Evolutionary conservation across 129 eudicot genomes (phyloP).

Genomic region (Centrapalus pauciflorus): DNA sequence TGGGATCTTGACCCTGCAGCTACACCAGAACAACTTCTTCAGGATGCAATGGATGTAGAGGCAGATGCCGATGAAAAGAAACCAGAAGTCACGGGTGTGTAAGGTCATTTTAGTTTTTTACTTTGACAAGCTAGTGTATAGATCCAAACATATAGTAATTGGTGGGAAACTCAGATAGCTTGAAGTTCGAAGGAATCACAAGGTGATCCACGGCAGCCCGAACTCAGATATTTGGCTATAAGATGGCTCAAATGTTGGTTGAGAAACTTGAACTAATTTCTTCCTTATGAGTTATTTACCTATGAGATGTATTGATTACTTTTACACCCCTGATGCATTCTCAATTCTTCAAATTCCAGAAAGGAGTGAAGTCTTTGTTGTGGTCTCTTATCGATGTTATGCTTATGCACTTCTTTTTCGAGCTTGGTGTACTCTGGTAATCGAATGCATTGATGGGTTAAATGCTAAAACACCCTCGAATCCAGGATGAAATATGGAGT

Average conservation of each 20-base stretch:
- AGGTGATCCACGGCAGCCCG: slow-evolving; percentile 37
- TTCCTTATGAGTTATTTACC: slow-evolving; percentile 24
- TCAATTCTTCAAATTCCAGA: neutral
- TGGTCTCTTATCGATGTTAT: neutral
- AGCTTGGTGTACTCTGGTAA: neutral
- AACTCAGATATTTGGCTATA: slow-evolving; percentile 42
- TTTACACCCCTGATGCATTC: slow-evolving; percentile 17
- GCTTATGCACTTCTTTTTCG: neutral
- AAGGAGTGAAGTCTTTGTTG: neutral
- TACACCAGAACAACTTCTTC: slow-evolving; percentile 81
- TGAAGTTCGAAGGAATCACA: slow-evolving; percentile 50
- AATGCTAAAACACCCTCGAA: neutral
- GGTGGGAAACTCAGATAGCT: slow-evolving; percentile 34
- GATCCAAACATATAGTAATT: slow-evolving; percentile 22
- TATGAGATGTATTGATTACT: slow-evolving; percentile 36
- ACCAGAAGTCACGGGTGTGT: neutral
- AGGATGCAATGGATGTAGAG: slow-evolving; percentile 27
- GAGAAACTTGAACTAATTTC: slow-evolving; percentile 45
- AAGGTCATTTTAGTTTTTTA: slow-evolving; percentile 15
- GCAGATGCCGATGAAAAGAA: slow-evolving; percentile 23
- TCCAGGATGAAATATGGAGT: neutral
- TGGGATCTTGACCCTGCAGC: slow-evolving; percentile 99
- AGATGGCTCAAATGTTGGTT: slow-evolving; percentile 40
- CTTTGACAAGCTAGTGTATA: slow-evolving; percentile 33
- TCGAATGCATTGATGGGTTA: too few relatives aligned